Evolutionary conservation across 495 filamentous ascomycete genomes (phyloP).

Genomic region (Parathielavia hyrcaniae): DNA sequence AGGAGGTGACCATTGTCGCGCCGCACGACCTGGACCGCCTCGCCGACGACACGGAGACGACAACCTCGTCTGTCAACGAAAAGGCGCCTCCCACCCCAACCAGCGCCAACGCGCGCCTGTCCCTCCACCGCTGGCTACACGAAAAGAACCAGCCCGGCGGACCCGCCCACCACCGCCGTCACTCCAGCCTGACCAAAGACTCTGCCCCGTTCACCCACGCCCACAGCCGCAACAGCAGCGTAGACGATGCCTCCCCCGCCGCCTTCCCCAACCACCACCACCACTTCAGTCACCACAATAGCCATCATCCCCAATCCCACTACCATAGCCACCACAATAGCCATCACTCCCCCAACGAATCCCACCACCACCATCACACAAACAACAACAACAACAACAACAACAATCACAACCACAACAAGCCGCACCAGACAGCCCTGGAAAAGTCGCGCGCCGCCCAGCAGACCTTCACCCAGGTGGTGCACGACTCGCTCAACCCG

Average conservation of each 20-base stretch:
- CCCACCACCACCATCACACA: background rate
- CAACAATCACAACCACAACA: constrained; percentile 1
- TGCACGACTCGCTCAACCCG: constrained; percentile 72
- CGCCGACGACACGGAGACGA: constrained; percentile 32
- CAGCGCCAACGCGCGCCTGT: constrained; percentile 29
- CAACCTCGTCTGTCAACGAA: constrained; percentile 36
- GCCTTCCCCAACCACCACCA: background rate
- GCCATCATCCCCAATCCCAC: background rate
- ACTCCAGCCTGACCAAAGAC: background rate
- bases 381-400: background rate
- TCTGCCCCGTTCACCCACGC: background rate
- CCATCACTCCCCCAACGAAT: background rate
- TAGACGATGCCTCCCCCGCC: constrained; percentile 6
- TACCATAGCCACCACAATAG: background rate
- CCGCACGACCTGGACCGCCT: constrained; percentile 41
- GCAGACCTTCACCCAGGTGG: constrained; percentile 81
- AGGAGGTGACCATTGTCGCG: constrained; percentile 56
- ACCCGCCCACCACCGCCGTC: constrained; percentile 8
- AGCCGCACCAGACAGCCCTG: constrained; percentile 40
- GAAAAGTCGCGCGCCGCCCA: constrained; percentile 69
- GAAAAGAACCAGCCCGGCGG: constrained; percentile 18
- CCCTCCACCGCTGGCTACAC: constrained; percentile 51
- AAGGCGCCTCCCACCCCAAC: constrained; percentile 21
- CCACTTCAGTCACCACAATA: too few species aligned
- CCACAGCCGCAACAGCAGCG: constrained; percentile 19